Conservation (phyloP, 306 rosid genomes). For the Rosa rugosa region DNA sequence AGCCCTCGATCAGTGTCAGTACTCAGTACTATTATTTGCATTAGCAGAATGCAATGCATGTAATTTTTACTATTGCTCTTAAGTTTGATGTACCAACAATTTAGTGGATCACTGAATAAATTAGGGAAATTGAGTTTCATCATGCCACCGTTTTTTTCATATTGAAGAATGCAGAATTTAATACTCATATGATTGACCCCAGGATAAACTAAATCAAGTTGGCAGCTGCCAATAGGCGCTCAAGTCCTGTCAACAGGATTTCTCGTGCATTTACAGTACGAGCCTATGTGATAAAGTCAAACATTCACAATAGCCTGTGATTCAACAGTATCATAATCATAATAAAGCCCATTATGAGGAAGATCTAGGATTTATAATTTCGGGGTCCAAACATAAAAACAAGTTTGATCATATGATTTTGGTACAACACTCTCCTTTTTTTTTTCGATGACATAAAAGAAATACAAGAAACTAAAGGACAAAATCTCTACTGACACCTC, state of each 20-base stretch:
- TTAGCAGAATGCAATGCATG: constrained; percentile 15
- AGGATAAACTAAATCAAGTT: too few species aligned
- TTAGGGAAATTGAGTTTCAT: background rate
- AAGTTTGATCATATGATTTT: too few species aligned
- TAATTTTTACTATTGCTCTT: constrained; percentile 12
- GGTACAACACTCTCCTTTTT: background rate
- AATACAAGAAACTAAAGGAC: too few species aligned
- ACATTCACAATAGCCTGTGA: background rate
- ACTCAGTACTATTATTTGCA: background rate
- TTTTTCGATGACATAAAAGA: too few species aligned
- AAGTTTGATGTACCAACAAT: background rate
- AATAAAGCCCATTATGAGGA: too few species aligned
- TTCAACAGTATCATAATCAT: background rate
- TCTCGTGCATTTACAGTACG: too few species aligned
- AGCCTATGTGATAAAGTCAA: background rate
- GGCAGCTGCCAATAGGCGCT: too few species aligned
- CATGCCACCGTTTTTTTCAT: background rate
- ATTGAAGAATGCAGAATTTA: background rate
- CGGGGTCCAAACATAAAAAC: too few species aligned
- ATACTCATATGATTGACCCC: too few species aligned
- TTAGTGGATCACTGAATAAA: background rate
- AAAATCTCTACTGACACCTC: too few species aligned
- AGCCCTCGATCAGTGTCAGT: constrained; percentile 9
- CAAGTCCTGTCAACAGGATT: too few species aligned
- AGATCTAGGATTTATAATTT: too few species aligned